phyloP scores from a whole-genome alignment of 257 asterid genomes.

The Solanum virginianum region DNA sequence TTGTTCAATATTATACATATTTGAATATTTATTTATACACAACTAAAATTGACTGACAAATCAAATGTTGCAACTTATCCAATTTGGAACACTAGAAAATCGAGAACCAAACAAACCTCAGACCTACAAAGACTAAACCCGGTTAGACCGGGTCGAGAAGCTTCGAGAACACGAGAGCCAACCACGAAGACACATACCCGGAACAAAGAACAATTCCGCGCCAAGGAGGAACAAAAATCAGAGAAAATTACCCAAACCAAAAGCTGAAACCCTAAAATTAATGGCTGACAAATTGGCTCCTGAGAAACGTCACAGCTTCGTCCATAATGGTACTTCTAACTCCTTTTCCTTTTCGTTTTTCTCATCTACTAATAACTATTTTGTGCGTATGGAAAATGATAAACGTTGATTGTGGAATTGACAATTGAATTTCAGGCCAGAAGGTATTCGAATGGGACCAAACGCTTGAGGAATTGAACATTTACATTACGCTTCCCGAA shows the following conservation, averaged over 20 bases:
- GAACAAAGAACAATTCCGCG: background rate
- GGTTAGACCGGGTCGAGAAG: background rate
- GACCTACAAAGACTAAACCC: background rate
- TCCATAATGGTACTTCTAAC: slow-evolving; percentile 45
- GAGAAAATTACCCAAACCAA: background rate
- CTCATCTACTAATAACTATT: background rate
- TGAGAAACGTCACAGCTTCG: slow-evolving; percentile 57
- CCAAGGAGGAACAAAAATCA: background rate
- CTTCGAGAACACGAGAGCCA: background rate
- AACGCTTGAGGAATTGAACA: slow-evolving; percentile 91
- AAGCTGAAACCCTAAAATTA: background rate
- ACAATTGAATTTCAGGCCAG: slow-evolving; percentile 43
- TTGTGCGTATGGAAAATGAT: background rate
- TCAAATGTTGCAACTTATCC: background rate
- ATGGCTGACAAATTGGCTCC: slow-evolving; percentile 93
- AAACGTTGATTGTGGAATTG: background rate
- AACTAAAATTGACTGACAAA: rapidly evolving
- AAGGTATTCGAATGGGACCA: slow-evolving; percentile 99
- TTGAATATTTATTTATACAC: background rate
- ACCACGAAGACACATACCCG: background rate
- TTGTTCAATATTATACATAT: background rate
- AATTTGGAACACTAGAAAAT: background rate
- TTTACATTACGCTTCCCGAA: slow-evolving; percentile 74
- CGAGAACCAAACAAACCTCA: background rate
- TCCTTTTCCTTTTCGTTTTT: background rate